phyloP scores from a whole-genome alignment of 2,329 filamentous ascomycete species.

The Colletotrichum cereale region DNA sequence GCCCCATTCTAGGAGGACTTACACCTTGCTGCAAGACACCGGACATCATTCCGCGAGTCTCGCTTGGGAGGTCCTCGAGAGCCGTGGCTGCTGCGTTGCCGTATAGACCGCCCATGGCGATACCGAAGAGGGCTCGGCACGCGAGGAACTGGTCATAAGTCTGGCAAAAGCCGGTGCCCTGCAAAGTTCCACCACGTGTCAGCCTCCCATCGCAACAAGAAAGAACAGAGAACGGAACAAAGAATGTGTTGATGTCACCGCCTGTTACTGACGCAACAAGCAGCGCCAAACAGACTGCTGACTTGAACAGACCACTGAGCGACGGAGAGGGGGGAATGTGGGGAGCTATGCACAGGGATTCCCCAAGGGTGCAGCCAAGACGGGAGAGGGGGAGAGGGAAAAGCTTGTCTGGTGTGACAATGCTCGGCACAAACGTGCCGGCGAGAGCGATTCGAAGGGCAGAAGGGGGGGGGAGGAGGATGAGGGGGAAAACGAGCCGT shows the following conservation, averaged over 20 bases:
- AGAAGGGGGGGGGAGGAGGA: not conserved
- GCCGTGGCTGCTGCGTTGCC: slow-evolving; percentile 85
- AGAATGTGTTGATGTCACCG: slow-evolving; percentile 13
- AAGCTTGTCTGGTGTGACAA: slow-evolving; percentile 35
- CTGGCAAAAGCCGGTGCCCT: slow-evolving; percentile 75
- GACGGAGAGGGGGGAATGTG: slow-evolving; percentile 6
- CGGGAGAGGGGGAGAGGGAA: slow-evolving; percentile 18
- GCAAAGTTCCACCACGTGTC: not conserved
- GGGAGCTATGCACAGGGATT: slow-evolving; percentile 32
- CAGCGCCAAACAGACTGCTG: not conserved
- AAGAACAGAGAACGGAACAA: slow-evolving; percentile 29
- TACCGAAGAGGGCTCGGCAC: slow-evolving; percentile 79
- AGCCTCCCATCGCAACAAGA: not conserved
- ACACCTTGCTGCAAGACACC: slow-evolving; percentile 81
- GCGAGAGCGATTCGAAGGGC: not conserved
- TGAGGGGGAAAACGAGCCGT: slow-evolving; percentile 16
- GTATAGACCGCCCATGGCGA: slow-evolving; percentile 86
- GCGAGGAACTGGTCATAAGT: slow-evolving; percentile 81
- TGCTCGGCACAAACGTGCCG: slow-evolving; percentile 30
- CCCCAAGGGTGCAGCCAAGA: slow-evolving; percentile 36
- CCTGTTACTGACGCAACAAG: slow-evolving; percentile 8
- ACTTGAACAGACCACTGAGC: not conserved
- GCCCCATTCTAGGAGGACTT: slow-evolving; percentile 52
- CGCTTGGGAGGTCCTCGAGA: slow-evolving; percentile 78
- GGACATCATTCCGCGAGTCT: slow-evolving; percentile 79